Base-by-base conservation (phyloP, 176 grass and related monocot species). In the Sorghum bicolor region DNA sequence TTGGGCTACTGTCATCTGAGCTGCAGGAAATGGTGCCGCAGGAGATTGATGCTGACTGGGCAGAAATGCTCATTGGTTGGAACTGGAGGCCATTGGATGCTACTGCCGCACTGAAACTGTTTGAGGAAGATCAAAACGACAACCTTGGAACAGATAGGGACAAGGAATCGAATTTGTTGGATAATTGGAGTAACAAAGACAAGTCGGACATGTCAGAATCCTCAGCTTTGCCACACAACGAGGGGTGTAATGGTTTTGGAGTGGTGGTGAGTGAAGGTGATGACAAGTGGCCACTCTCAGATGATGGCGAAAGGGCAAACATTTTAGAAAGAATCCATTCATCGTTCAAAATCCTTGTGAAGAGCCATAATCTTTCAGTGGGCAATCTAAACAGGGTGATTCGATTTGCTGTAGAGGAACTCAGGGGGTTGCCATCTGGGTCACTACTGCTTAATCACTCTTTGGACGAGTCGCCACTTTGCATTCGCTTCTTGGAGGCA, bases 401-500 rank as follows among this genome's bases (percentile, higher is more conserved):
- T 75, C 88, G 87, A 4, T 92, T 91, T 81, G 81, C 91, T 45
- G 70, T 92, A 37, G 93, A 96, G 4, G 89, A 94, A 74, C 91
- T 99, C 76, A 92, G 86, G 82, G 74, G 65, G 22, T 80, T 94
- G 66, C 86, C 76, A 47, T 91, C 89, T 3, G 71, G 83, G 52
- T 85, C 93, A n/a, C 55, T 86, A 57, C 34, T 92, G 55, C 76
- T 93, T 62, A 87, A 86, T 76, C 89, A 90, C 64, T 85, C 79
- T 2, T 60, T 99, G 70, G 89, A 96, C 19, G 84, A 90, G 22
- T 94, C 93, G 0, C 96, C 91, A 25, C 81, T 91, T 70, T 88
- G 93, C 92, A 93, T 99, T 79, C 89, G 91, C 78, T 90, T 96
- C 64, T 85, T 99, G 78, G 93, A 92, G 33, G 83, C 82, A 83